phyloP scores from a whole-genome alignment of 202 grass and related monocot genomes.

The Setaria viridis region DNA sequence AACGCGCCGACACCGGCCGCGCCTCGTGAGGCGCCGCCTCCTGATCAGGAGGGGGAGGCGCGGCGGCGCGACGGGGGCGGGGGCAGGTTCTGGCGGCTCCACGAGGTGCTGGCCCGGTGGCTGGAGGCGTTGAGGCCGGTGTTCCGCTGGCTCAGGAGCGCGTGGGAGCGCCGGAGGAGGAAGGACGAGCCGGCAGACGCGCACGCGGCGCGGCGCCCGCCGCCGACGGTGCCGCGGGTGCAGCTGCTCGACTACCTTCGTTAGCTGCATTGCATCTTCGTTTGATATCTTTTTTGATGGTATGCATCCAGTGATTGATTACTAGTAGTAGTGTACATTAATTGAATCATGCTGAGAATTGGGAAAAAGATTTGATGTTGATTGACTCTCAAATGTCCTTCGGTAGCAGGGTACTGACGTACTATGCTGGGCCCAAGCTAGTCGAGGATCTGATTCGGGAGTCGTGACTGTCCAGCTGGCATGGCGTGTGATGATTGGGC shows the following conservation, averaged over 20 bases:
- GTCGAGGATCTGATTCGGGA: not conserved
- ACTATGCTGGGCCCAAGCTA: too few relatives aligned
- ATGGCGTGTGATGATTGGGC: not conserved
- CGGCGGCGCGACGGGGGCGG: not conserved
- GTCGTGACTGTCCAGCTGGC: not conserved
- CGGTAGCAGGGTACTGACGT: too few relatives aligned
- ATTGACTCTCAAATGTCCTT: not conserved
- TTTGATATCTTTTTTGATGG: not conserved
- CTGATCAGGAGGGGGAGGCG: not conserved
- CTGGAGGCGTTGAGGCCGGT: slow-evolving; percentile 46
- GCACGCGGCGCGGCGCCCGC: slow-evolving; percentile 15
- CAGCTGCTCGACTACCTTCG: slow-evolving; percentile 45
- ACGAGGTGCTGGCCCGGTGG: slow-evolving; percentile 46
- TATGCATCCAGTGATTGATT: not conserved
- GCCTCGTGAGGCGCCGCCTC: too few relatives aligned
- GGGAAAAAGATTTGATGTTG: not conserved
- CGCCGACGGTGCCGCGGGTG: slow-evolving; percentile 38
- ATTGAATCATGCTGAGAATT: not conserved
- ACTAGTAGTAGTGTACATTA: not conserved
- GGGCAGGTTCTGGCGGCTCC: slow-evolving; percentile 42
- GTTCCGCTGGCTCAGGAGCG: slow-evolving; percentile 46
- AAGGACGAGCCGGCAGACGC: not conserved
- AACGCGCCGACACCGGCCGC: not conserved
- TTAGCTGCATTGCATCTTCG: not conserved
- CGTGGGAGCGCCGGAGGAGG: slow-evolving; percentile 41